A percentile compares a stretch with the other conserved stretches of the same genome.
Conservation (phyloP, 176 grass and related monocot species). For the Typha latifolia region DNA sequence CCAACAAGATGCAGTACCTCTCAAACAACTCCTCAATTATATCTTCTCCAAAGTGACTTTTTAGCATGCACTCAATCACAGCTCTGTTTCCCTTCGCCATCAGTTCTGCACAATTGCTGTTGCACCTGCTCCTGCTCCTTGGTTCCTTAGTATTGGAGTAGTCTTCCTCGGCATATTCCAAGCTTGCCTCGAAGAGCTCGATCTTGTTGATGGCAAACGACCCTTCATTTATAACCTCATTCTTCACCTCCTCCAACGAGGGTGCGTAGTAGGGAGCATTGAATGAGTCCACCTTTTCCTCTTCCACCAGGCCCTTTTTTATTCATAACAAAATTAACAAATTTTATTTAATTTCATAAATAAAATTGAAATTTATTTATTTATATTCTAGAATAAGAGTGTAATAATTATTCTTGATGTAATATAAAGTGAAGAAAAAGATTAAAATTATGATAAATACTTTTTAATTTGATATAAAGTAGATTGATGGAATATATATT, state of each 20-base stretch:
- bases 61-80: slow-evolving; percentile 43
- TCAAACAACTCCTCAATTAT: slow-evolving; percentile 36
- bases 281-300: slow-evolving; percentile 33
- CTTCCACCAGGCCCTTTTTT: slow-evolving; percentile 27
- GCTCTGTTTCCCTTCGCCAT: slow-evolving; percentile 20
- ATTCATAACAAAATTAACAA: neutral
- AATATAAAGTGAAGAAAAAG: no score
- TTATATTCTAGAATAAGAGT: no score
- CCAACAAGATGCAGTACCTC: slow-evolving; percentile 25
- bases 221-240: slow-evolving; percentile 24
- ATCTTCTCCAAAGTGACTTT: slow-evolving; percentile 32
- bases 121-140: no score
- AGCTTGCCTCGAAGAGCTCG: slow-evolving; percentile 31
- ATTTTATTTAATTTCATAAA: no score
- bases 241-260: slow-evolving; percentile 31
- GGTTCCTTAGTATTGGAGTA: neutral
- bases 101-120: slow-evolving; percentile 13
- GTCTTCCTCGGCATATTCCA: neutral
- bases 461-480: no score
- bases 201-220: slow-evolving; percentile 37
- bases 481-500: no score
- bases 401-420: no score
- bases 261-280: slow-evolving; percentile 43
- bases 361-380: no score
- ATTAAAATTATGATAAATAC: no score